Conservation (phyloP, 371 early-diverging fungal species). For the Rhizopus sp. region DNA sequence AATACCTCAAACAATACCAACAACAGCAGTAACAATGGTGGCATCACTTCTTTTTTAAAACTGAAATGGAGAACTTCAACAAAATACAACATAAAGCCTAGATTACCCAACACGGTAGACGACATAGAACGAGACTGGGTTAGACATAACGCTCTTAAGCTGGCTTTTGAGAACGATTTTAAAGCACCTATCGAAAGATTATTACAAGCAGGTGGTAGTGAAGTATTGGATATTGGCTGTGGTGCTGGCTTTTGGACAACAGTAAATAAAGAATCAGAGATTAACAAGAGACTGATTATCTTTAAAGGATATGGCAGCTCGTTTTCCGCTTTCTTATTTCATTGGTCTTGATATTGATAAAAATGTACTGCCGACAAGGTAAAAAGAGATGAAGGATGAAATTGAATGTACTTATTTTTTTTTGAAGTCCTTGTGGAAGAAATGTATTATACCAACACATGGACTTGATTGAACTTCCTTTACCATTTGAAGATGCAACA, state of each 20-base stretch:
- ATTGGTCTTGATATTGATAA: slow-evolving; percentile 48
- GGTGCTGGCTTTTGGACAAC: slow-evolving; percentile 49
- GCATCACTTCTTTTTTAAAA: slow-evolving; percentile 18
- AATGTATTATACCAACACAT: slow-evolving; percentile 39
- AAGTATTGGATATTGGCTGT: slow-evolving; percentile 48
- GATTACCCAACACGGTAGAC: slow-evolving; percentile 25
- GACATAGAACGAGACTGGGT: slow-evolving; percentile 49
- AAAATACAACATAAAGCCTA: slow-evolving; percentile 18
- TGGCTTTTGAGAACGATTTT: slow-evolving; percentile 49
- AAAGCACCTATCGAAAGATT: slow-evolving; percentile 40
- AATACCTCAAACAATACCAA: not conserved
- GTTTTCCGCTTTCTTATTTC: slow-evolving; percentile 43
- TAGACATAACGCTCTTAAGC: slow-evolving; percentile 40
- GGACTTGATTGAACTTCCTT: slow-evolving; percentile 38
- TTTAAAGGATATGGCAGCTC: slow-evolving; percentile 43
- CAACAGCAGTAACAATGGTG: not conserved
- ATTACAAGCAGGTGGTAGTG: slow-evolving; percentile 42
- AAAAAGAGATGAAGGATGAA: slow-evolving; percentile 4
- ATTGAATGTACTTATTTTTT: not conserved
- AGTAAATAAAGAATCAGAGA: slow-evolving; percentile 22
- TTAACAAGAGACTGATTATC: not conserved
- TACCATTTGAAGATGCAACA: slow-evolving; percentile 42
- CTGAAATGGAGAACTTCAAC: slow-evolving; percentile 29
- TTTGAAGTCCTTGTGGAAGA: slow-evolving; percentile 9
- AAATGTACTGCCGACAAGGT: slow-evolving; percentile 37